Base-by-base conservation (phyloP, 768 basidiomycete genomes). In the Leccinum truebloodii region DNA sequence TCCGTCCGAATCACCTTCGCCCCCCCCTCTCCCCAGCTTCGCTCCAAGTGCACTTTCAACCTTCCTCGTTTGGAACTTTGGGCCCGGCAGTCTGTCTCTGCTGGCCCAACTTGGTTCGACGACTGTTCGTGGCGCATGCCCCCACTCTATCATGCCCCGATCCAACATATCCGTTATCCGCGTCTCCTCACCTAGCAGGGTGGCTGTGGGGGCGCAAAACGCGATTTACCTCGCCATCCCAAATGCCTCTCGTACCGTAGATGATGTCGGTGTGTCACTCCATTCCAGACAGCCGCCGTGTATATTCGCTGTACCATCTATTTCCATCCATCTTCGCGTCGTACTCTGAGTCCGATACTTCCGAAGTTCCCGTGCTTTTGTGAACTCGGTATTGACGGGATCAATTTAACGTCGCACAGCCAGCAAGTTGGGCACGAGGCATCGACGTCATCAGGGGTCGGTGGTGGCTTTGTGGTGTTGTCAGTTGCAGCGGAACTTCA, bases 171-270 rank as follows among this genome's bases (percentile, higher is more conserved):
- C 59, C 49, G 12, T 46, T 46, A 46, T 20, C 44, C 44, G 8
- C 20, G 44, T 12, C 44, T 20, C 44, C 44, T 46, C 44, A 46
- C 20, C 20, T 10, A 44, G n/a, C 12, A 44, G 26, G 26, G 65
- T 69, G 65, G 62, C 68, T 69, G 68, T 65, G 63, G 59, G 59
- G 22, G 37, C 49, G 65, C 52, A 28, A 37, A 49, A 46, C 20
- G 51, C 59, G 69, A 69, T 69, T 71, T 69, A 69, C 69, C 69
- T 69, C 63, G 50, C 28, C 30, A 41, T 52, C 63, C 63, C 50
- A 39, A 37, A 20, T 57, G 14, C 13, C 48, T 49, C 14, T 26
- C 48, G 24, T 49, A 9, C 24, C 32, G 32, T 34, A 34, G 48
- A 3, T 26, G 16, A 16, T 16, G 22, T 16, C 22, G 1, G 22